Evolutionary conservation across 352 stramenopile species (phyloP).

Genomic region (Aphanomyces astaci): DNA sequence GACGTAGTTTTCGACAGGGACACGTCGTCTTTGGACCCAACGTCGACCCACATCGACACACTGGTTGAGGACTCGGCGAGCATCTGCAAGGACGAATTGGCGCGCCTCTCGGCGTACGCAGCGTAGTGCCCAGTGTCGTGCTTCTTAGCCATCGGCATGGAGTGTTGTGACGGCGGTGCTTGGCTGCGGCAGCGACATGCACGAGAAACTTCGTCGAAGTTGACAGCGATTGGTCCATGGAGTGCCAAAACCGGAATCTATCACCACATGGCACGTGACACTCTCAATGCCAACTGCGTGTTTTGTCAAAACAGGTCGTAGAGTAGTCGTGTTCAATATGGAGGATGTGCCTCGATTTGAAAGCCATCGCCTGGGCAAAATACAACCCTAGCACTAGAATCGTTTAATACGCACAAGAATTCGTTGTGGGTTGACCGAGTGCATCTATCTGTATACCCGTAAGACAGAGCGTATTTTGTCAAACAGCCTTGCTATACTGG

Average conservation of each 20-base stretch:
- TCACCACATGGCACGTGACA: neutral
- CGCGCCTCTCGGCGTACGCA: constrained; percentile 14
- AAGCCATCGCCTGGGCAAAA: no score
- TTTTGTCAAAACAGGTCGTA: neutral
- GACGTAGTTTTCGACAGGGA: constrained; percentile 76
- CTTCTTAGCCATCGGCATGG: neutral
- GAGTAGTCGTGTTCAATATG: no score
- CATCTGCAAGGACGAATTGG: constrained; percentile 18
- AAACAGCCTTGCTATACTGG: no score
- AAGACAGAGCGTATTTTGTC: no score
- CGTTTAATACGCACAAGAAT: no score
- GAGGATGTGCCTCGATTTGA: no score
- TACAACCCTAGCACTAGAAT: no score
- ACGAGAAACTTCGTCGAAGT: neutral
- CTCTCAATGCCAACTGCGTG: no score
- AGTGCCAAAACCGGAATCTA: neutral
- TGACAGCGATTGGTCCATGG: neutral
- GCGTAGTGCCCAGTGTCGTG: constrained; percentile 2
- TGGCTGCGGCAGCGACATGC: neutral
- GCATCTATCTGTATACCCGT: no score
- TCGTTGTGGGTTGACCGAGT: no score
- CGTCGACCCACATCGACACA: constrained; percentile 12
- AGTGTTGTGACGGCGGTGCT: neutral
- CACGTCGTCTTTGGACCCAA: constrained; percentile 59
- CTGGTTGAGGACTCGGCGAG: neutral